Percentiles rank a stretch among this genome's conserved stretches.
phyloP scores from a whole-genome alignment of 306 rosid genomes.

The Geum urbanum region DNA sequence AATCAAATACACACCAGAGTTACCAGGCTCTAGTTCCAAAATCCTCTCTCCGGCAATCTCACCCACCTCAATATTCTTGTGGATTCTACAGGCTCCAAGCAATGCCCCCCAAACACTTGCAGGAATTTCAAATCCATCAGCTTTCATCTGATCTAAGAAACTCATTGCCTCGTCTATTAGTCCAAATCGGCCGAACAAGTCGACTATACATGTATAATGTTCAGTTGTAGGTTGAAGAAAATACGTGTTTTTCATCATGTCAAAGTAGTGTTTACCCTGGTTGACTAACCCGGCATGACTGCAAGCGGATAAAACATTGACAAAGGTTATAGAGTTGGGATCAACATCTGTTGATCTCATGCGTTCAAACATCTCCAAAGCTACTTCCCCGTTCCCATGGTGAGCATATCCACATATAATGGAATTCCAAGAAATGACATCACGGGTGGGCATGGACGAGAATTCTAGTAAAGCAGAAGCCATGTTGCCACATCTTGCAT shows the following conservation, averaged over 20 bases:
- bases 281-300: slow-evolving; percentile 48
- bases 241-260: slow-evolving; percentile 34
- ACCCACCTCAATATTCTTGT: slow-evolving; percentile 39
- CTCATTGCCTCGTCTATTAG: slow-evolving; percentile 44
- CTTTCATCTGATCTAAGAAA: slow-evolving; percentile 34
- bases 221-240: slow-evolving; percentile 37
- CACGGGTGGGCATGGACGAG: slow-evolving; percentile 33
- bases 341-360: slow-evolving; percentile 35
- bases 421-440: slow-evolving; percentile 53
- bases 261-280: slow-evolving; percentile 34
- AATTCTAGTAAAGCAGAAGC: slow-evolving; percentile 42
- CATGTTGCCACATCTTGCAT: slow-evolving; percentile 54
- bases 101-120: slow-evolving; percentile 60
- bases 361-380: slow-evolving; percentile 39
- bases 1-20: slow-evolving; percentile 51
- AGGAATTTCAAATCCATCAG: slow-evolving; percentile 39
- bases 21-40: slow-evolving; percentile 40
- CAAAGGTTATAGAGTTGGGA: slow-evolving; percentile 47
- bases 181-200: slow-evolving; percentile 49
- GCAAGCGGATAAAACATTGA: slow-evolving; percentile 53
- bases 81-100: slow-evolving; percentile 53
- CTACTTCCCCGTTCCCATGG: slow-evolving; percentile 42
- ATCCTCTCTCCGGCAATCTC: slow-evolving; percentile 41
- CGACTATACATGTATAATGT: slow-evolving; percentile 53
- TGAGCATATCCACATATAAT: slow-evolving; percentile 48